Evolutionary conservation across 371 early-diverging fungal species (phyloP).

Genomic region (Rhizopus delemar): DNA sequence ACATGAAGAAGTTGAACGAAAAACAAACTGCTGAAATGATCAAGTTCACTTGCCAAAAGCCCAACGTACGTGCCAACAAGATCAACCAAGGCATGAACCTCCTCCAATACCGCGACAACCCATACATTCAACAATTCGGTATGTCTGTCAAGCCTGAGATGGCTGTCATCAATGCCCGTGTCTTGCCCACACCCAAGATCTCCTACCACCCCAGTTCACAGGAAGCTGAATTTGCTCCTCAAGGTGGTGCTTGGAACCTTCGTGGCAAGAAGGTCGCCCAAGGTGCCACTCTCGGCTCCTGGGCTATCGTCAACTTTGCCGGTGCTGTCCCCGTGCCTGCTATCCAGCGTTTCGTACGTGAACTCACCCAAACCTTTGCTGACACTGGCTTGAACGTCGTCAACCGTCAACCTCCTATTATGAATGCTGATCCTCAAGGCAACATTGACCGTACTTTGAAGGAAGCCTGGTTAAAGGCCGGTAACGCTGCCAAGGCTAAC

Average conservation of each 20-base stretch:
- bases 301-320: slow-evolving; percentile 76
- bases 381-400: slow-evolving; percentile 68
- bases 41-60: slow-evolving; percentile 85
- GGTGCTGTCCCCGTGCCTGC: slow-evolving; percentile 35
- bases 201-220: slow-evolving; percentile 61
- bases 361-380: slow-evolving; percentile 55
- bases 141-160: slow-evolving; percentile 67
- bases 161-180: slow-evolving; percentile 64
- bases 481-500: slow-evolving; percentile 68
- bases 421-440: slow-evolving; percentile 65
- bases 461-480: slow-evolving; percentile 71
- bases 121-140: slow-evolving; percentile 70
- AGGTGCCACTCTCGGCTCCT: slow-evolving; percentile 78
- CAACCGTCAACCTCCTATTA: slow-evolving; percentile 65
- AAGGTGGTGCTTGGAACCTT: slow-evolving; percentile 91
- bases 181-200: slow-evolving; percentile 79
- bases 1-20: slow-evolving; percentile 79
- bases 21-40: slow-evolving; percentile 94
- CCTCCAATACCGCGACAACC: slow-evolving; percentile 58
- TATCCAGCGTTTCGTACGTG: slow-evolving; percentile 60
- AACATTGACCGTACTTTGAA: slow-evolving; percentile 70
- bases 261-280: slow-evolving; percentile 78
- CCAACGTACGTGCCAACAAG: slow-evolving; percentile 68
- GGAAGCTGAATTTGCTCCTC: slow-evolving; percentile 71
- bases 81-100: slow-evolving; percentile 57